phyloP scores from a whole-genome alignment of 1,284 basidiomycete species.

The Volvariella volvacea region DNA sequence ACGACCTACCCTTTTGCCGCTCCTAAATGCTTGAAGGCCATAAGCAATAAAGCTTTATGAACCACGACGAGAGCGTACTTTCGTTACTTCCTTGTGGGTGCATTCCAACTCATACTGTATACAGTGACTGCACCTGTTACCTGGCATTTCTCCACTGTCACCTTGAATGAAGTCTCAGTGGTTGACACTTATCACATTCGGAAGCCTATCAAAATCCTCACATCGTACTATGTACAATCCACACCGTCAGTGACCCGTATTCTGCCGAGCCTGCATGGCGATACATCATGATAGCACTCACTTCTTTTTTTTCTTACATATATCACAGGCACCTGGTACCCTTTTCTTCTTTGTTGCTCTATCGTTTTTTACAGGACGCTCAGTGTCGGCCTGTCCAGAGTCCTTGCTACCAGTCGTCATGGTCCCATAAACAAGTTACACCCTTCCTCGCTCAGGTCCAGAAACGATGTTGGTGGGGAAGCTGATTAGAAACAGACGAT shows the following conservation, averaged over 20 bases:
- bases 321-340: slow-evolving; percentile 32
- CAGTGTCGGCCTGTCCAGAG: too few relatives aligned
- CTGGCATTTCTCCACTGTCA: slow-evolving; percentile 33
- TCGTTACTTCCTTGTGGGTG: slow-evolving; percentile 34
- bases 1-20: slow-evolving; percentile 30
- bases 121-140: slow-evolving; percentile 33
- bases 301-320: slow-evolving; percentile 36
- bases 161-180: slow-evolving; percentile 16
- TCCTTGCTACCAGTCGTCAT: too few relatives aligned
- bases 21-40: slow-evolving; percentile 16
- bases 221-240: slow-evolving; percentile 24
- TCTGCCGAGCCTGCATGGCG: too few relatives aligned
- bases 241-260: neutral
- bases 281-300: slow-evolving; percentile 14
- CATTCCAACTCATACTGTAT: slow-evolving; percentile 29
- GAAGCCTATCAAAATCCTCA: slow-evolving; percentile 14
- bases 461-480: too few relatives aligned
- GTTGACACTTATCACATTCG: too few relatives aligned
- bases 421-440: too few relatives aligned
- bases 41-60: neutral
- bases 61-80: slow-evolving; percentile 19
- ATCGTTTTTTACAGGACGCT: too few relatives aligned
- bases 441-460: too few relatives aligned
- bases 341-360: slow-evolving; percentile 22
- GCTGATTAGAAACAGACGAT: too few relatives aligned